phyloP scores from a whole-genome alignment of 1,284 basidiomycete genomes.

The Melampsora americana region DNA sequence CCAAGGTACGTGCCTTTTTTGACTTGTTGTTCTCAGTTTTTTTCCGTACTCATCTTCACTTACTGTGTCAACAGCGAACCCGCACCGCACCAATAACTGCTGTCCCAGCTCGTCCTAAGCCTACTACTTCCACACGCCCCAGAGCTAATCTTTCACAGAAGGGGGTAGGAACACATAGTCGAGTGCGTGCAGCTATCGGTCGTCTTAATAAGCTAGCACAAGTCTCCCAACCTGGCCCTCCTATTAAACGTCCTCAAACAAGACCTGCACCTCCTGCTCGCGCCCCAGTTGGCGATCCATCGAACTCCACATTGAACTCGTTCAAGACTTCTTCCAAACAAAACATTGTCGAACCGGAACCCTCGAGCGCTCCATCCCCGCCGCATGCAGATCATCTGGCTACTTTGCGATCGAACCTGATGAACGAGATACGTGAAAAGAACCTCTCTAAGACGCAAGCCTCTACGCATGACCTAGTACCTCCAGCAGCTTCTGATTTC shows the following conservation, averaged over 20 bases:
- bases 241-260: constrained; percentile 5
- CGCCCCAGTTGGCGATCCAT: background rate
- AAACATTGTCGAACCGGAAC: background rate
- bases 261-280: background rate
- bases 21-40: background rate
- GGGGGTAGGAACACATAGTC: background rate
- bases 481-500: background rate
- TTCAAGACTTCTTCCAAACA: background rate
- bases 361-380: background rate
- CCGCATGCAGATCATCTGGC: background rate
- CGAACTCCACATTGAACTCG: background rate
- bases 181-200: constrained; percentile 16
- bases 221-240: constrained; percentile 3
- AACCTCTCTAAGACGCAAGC: background rate
- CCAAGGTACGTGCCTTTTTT: constrained; percentile 23
- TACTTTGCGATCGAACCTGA: constrained; percentile 10
- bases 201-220: constrained; percentile 20
- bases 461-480: background rate
- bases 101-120: background rate
- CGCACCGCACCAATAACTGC: background rate
- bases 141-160: constrained; percentile 5
- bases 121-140: constrained; percentile 17
- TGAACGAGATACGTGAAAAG: constrained; percentile 30
- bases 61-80: background rate
- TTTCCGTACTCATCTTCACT: background rate